A percentile compares a stretch with the other conserved stretches of the same genome.
Evolutionary conservation across 306 rosid genomes (phyloP).

Genomic region (Potentilla sterilis): DNA sequence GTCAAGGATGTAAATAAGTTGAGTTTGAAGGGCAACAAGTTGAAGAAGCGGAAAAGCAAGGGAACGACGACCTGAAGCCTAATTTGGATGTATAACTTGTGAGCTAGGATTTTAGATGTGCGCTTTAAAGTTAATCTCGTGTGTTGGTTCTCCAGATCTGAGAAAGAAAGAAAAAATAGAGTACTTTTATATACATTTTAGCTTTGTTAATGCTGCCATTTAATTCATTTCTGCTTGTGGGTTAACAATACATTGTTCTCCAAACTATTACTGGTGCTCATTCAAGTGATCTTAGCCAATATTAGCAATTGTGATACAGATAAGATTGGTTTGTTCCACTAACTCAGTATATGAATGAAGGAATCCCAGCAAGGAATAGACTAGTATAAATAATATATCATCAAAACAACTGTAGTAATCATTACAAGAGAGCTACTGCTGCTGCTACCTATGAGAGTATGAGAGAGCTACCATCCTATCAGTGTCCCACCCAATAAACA

Average conservation of each 20-base stretch:
- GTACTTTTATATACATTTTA: too few species aligned
- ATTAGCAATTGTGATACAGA: not conserved
- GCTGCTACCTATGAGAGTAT: not conserved
- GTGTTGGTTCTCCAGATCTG: too few species aligned
- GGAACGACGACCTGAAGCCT: constrained; percentile 26
- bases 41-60: constrained; percentile 18
- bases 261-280: too few species aligned
- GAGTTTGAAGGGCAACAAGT: constrained; percentile 26
- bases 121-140: too few species aligned
- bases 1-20: constrained; percentile 28
- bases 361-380: not conserved
- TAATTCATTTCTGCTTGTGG: too few species aligned
- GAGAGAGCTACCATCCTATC: not conserved
- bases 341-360: not conserved
- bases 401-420: not conserved
- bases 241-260: too few species aligned
- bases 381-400: not conserved
- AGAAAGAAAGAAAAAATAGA: too few species aligned
- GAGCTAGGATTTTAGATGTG: too few species aligned
- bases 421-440: not conserved
- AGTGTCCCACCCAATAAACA: not conserved
- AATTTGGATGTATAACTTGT: not conserved
- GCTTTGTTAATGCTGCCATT: too few species aligned
- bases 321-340: too few species aligned
- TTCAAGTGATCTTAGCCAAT: too few species aligned